A percentile compares a stretch with the other conserved stretches of the same genome.
Conservation (phyloP, 257 asterid genomes). For the Handroanthus guayacan region DNA sequence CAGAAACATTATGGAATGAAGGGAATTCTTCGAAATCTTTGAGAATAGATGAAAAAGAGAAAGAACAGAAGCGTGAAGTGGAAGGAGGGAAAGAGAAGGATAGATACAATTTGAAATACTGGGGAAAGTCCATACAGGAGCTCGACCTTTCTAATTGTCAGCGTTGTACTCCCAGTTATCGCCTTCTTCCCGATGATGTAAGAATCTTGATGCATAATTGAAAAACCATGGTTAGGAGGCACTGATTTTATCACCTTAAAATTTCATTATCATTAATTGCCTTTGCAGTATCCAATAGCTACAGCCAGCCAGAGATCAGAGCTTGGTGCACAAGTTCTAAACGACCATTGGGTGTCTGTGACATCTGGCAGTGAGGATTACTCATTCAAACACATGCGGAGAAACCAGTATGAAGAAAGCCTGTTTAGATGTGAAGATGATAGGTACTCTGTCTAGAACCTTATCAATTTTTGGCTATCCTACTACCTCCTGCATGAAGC, state of each 20-base stretch:
- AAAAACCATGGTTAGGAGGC: slow-evolving; percentile 12
- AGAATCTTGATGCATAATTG: slow-evolving; percentile 32
- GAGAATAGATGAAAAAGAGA: slow-evolving; percentile 79
- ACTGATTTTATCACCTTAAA: slow-evolving; percentile 24
- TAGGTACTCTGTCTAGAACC: slow-evolving; percentile 65
- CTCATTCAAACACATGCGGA: slow-evolving; percentile 96
- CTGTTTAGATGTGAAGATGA: slow-evolving; percentile 98
- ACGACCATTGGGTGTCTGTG: slow-evolving; percentile 97
- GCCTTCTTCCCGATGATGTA: slow-evolving; percentile 99
- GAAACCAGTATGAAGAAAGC: slow-evolving; percentile 98
- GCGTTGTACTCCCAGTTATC: slow-evolving; percentile 92
- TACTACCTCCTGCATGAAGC: slow-evolving; percentile 22
- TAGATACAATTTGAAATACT: slow-evolving; percentile 72
- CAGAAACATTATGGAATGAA: slow-evolving; percentile 87
- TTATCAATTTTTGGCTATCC: slow-evolving; percentile 21
- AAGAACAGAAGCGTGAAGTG: slow-evolving; percentile 76
- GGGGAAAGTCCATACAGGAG: slow-evolving; percentile 97
- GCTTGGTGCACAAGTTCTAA: slow-evolving; percentile 88
- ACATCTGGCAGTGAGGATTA: slow-evolving; percentile 99
- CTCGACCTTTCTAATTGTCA: slow-evolving; percentile 88
- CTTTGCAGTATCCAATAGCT: slow-evolving; percentile 85
- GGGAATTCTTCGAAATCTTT: slow-evolving; percentile 73
- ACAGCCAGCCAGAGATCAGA: slow-evolving; percentile 91
- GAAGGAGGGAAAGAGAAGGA: slow-evolving; percentile 91
- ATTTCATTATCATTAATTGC: slow-evolving; percentile 8